phyloP scores from a whole-genome alignment of 768 basidiomycete genomes.

The Lactifluus piperatus region DNA sequence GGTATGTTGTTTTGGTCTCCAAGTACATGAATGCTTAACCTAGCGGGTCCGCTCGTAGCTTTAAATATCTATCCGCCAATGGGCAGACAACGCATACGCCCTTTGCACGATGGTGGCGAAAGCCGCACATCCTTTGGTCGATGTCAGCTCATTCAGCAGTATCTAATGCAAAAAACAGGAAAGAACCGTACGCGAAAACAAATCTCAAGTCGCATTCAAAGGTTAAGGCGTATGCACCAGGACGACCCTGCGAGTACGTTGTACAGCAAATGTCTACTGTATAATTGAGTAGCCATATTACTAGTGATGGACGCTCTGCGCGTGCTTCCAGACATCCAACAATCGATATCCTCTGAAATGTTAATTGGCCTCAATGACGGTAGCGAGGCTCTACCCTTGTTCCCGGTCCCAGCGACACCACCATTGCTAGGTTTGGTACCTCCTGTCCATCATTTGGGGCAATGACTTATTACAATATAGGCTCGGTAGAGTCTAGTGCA shows the following conservation, averaged over 20 bases:
- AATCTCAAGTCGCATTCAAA: conserved; percentile 33
- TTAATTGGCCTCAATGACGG: not conserved
- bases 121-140: conserved; percentile 25
- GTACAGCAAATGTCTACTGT: not conserved
- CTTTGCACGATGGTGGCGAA: conserved; percentile 1
- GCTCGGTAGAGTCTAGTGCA: conserved; percentile 9
- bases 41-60: not conserved
- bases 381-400: not conserved
- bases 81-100: conserved; percentile 18
- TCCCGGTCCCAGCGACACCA: conserved; percentile 2
- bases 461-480: not conserved
- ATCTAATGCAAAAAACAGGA: conserved; percentile 32
- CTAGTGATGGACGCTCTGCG: conserved; percentile 7
- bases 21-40: not conserved
- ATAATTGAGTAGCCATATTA: not conserved
- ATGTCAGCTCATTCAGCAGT: conserved; percentile 34
- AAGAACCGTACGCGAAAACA: conserved; percentile 33
- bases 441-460: not conserved
- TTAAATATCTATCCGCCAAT: conserved; percentile 20
- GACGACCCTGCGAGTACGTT: conserved; percentile 29
- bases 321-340: conserved; percentile 7
- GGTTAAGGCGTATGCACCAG: conserved; percentile 30
- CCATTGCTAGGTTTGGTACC: conserved; percentile 11
- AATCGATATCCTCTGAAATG: conserved; percentile 2
- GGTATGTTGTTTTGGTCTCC: conserved; percentile 13